Conservation (phyloP, 306 rosid species). For the Castanea crenata region DNA sequence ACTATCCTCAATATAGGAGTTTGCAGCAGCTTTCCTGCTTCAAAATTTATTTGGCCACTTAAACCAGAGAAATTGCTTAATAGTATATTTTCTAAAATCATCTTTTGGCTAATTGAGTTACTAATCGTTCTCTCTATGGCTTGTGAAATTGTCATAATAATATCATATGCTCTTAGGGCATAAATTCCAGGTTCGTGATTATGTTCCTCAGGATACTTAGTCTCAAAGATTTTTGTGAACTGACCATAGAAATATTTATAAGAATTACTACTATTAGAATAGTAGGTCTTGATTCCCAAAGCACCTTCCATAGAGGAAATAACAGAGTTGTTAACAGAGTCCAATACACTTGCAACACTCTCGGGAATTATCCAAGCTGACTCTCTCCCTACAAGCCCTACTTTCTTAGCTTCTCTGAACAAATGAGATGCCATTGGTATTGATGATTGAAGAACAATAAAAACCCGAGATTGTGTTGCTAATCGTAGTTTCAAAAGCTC, state of each 20-base stretch:
- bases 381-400: conserved; percentile 26
- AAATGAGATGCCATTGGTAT: conserved; percentile 22
- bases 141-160: conserved; percentile 12
- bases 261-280: background rate
- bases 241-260: background rate
- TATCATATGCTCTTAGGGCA: conserved; percentile 36
- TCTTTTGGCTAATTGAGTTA: background rate
- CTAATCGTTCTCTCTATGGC: background rate
- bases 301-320: conserved; percentile 28
- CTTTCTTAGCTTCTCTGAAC: conserved; percentile 27
- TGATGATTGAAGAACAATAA: conserved; percentile 32
- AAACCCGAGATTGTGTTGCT: conserved; percentile 19
- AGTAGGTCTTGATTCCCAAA: conserved; percentile 30
- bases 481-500: conserved; percentile 13
- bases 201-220: conserved; percentile 4
- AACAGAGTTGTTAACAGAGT: conserved; percentile 2
- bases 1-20: conserved; percentile 14
- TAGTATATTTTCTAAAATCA: background rate
- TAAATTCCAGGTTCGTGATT: conserved; percentile 23
- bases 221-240: conserved; percentile 9
- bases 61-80: conserved; percentile 22
- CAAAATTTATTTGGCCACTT: conserved; percentile 23
- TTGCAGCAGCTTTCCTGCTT: conserved; percentile 14
- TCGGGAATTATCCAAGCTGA: conserved; percentile 39
- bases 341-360: conserved; percentile 17